Evolutionary conservation across 2,329 filamentous ascomycete species (phyloP).

Genomic region (Penicillium crustosum): DNA sequence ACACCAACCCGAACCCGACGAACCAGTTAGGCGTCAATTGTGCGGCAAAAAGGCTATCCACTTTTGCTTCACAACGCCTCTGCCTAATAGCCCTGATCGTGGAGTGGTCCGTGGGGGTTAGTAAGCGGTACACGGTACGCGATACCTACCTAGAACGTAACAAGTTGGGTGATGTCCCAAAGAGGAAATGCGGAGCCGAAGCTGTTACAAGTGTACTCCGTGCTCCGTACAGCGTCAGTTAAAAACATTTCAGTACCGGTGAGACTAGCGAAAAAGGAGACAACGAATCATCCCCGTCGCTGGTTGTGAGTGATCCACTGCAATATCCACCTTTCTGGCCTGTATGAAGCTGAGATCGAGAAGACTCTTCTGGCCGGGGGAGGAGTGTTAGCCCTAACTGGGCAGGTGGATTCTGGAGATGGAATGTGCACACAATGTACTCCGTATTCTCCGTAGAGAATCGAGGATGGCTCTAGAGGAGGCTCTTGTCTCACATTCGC

Average conservation of each 20-base stretch:
- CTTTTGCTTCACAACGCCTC: conserved; percentile 1
- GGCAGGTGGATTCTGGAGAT: conserved; percentile 10
- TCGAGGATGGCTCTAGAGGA: not conserved
- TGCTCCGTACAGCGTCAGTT: not conserved
- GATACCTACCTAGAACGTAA: not conserved
- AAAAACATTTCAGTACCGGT: conserved; percentile 18
- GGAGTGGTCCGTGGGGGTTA: conserved; percentile 7
- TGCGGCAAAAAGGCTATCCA: not conserved
- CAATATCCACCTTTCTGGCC: not conserved
- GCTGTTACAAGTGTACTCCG: not conserved
- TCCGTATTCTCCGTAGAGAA: not conserved
- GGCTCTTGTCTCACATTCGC: not conserved
- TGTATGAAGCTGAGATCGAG: conserved; percentile 22
- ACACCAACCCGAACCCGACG: not conserved
- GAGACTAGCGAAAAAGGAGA: conserved; percentile 6
- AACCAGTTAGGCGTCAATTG: conserved; percentile 10
- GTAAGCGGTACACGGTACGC: not conserved
- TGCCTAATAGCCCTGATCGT: not conserved
- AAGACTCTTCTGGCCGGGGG: conserved; percentile 6
- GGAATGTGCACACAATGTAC: conserved; percentile 1
- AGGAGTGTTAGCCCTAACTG: conserved; percentile 6
- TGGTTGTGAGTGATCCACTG: conserved; percentile 13
- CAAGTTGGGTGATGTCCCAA: not conserved
- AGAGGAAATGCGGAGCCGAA: conserved; percentile 4
- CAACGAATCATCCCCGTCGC: conserved; percentile 16